Percentiles rank a stretch among this genome's conserved stretches.
Evolutionary conservation across 208 protist species (phyloP).

Genomic region (Strigomonas culicis): DNA sequence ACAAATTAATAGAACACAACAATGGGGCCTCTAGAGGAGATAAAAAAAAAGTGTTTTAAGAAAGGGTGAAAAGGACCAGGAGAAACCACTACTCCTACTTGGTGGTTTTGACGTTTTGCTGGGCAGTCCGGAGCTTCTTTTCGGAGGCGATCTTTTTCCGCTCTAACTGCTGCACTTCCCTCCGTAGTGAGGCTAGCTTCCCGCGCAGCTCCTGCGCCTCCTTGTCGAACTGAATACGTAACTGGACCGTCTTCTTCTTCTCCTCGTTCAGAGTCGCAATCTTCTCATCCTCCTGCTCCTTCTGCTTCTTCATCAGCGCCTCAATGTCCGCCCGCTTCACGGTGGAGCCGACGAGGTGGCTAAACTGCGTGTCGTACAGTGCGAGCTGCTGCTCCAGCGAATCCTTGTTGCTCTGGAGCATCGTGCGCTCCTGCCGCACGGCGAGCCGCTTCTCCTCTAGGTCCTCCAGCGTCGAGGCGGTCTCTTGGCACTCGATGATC

Average conservation of each 20-base stretch:
- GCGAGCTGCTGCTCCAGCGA: conserved; percentile 58
- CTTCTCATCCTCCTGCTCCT: conserved; percentile 35
- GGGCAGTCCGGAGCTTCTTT: conserved; percentile 69
- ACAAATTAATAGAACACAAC: no score
- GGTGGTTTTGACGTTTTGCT: conserved; percentile 23
- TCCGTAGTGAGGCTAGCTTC: conserved; percentile 48
- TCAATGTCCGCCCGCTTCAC: conserved; percentile 60
- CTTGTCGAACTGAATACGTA: conserved; percentile 63
- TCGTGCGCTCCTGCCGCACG: conserved; percentile 44
- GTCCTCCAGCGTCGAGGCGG: conserved; percentile 39
- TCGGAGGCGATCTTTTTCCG: conserved; percentile 24
- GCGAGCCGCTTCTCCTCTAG: conserved; percentile 47
- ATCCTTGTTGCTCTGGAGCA: conserved; percentile 25
- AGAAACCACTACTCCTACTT: neutral
- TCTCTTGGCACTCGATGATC: conserved; percentile 33
- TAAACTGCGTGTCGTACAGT: conserved; percentile 57
- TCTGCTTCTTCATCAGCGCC: conserved; percentile 38
- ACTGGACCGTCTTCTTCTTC: conserved; percentile 55
- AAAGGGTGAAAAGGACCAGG: neutral
- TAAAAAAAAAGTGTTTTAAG: neutral
- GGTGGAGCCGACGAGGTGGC: conserved; percentile 36
- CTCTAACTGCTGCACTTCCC: conserved; percentile 45
- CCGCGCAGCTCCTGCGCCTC: conserved; percentile 57
- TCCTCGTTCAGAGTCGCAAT: conserved; percentile 44
- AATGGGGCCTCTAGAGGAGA: no score